Evolutionary conservation across 495 filamentous ascomycete species (phyloP).

Genomic region (Aspergillus haitiensis): DNA sequence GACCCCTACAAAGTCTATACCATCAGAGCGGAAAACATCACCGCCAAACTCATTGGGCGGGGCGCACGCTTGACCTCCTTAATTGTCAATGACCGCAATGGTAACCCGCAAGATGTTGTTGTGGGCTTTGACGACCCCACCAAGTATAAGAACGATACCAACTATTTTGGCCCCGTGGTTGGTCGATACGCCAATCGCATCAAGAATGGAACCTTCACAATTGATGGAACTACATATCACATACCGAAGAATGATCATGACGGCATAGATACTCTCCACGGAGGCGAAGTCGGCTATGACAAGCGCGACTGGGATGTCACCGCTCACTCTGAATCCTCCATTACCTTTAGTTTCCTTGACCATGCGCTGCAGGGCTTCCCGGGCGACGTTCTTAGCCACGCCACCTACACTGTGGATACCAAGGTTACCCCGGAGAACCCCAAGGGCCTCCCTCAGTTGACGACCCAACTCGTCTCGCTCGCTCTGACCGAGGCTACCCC

Average conservation of each 20-base stretch:
- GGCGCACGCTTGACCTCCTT: conserved; percentile 76
- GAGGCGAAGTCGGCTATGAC: conserved; percentile 80
- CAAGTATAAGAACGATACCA: conserved; percentile 70
- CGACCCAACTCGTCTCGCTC: conserved; percentile 57
- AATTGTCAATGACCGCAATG: conserved; percentile 69
- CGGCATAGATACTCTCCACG: conserved; percentile 73
- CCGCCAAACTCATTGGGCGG: conserved; percentile 73
- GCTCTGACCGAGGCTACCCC: conserved; percentile 76
- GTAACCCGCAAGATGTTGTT: conserved; percentile 64
- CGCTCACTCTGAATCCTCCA: conserved; percentile 60
- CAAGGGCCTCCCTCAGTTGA: conserved; percentile 46
- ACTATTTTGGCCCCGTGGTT: conserved; percentile 74
- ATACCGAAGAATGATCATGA: conserved; percentile 70
- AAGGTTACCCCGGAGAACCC: conserved; percentile 39
- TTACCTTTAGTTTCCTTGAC: conserved; percentile 80
- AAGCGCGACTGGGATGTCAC: conserved; percentile 78
- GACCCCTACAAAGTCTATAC: conserved; percentile 63
- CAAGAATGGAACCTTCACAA: conserved; percentile 76
- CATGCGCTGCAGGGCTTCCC: conserved; percentile 75
- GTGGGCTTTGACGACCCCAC: conserved; percentile 77
- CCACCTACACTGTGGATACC: conserved; percentile 65
- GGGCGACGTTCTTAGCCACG: conserved; percentile 73
- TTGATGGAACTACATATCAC: conserved; percentile 65
- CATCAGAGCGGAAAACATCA: conserved; percentile 70
- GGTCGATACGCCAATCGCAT: conserved; percentile 87